Evolutionary conservation across 2,329 filamentous ascomycete genomes (phyloP), one percentile per base, ranked within the genome.

Genomic region (Colletotrichum tropicicola): DNA sequence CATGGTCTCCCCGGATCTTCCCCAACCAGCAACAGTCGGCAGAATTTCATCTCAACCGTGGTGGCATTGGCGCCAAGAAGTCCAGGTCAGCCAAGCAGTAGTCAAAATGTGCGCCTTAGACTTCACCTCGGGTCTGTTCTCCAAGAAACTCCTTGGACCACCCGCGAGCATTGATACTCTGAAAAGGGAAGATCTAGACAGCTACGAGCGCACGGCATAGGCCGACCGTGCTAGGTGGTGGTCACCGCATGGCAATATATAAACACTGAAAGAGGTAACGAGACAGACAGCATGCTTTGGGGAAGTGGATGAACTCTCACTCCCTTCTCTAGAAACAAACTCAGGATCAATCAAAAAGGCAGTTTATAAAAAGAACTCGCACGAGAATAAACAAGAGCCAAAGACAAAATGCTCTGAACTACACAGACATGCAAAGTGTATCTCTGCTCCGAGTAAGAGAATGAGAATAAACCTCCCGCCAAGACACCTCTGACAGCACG

Each of bases 41-140:
- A n/a, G 39, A 15, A 7, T 23, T 45, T 47, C 54, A 12, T 57
- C 54, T 19, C 54, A 57, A 48, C 37, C 37, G 17, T 30, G 32
- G 6, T 9, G 35, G 54, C 54, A 57, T 48, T 57, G 54, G 54
- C 54, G 54, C 54, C 54, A 57, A 56, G 53, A 3, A 45, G 39
- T 35, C 39, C 28, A 47, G 35, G 53, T 25, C 25, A 19, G n/a
- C 53, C 27, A 49, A 39, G 43, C 54, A 13, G 10, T 8, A 21
- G 5, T n/a, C 6, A 25, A 37, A 39, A 17, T 21, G 10, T 17
- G 15, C 13, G 21, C 30, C 6, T 45, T 48, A 57, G 25, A 19
- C 54, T 48, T 39, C 23, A 21, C 19, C 27, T 55, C 8, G 30
- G 35, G 54, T 43, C 54, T 19, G 43, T 45, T 45, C 52, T 8